These are phyloP conservation scores for Blastocystis sp. DNA, from an alignment of 352 stramenopile species.

Conservation along the genomic window DNA sequence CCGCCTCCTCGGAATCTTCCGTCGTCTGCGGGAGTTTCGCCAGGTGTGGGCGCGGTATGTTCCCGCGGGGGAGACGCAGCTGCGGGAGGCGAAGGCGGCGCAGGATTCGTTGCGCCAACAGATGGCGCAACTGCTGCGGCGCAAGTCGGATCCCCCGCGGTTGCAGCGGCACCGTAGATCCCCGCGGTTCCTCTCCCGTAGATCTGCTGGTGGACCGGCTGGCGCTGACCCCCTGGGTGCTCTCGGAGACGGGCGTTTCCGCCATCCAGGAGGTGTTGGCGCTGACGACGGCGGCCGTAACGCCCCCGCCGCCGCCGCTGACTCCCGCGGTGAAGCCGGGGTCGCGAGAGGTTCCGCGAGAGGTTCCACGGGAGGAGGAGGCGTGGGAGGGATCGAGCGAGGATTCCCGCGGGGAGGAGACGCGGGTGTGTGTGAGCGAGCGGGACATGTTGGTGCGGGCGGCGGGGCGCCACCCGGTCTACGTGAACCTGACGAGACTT, in stretches of 20 bases:
- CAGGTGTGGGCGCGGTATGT: too few species aligned
- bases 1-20: neutral
- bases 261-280: neutral
- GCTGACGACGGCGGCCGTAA: neutral
- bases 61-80: too few species aligned
- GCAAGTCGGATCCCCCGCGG: neutral
- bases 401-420: neutral
- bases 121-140: neutral
- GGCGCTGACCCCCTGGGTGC: neutral
- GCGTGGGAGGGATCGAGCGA: neutral
- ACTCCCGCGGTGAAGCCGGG: neutral
- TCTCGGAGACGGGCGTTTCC: neutral
- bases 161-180: neutral
- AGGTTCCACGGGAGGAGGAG: neutral
- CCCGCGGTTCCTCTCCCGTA: neutral
- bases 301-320: neutral
- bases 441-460: conserved; percentile 13
- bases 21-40: too few species aligned
- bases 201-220: neutral
- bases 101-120: neutral
- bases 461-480: neutral
- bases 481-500: conserved; percentile 30
- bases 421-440: neutral
- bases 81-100: too few species aligned
- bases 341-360: neutral